Base-by-base conservation (phyloP, 106 monocot species). In the Narthecium ossifragum region DNA sequence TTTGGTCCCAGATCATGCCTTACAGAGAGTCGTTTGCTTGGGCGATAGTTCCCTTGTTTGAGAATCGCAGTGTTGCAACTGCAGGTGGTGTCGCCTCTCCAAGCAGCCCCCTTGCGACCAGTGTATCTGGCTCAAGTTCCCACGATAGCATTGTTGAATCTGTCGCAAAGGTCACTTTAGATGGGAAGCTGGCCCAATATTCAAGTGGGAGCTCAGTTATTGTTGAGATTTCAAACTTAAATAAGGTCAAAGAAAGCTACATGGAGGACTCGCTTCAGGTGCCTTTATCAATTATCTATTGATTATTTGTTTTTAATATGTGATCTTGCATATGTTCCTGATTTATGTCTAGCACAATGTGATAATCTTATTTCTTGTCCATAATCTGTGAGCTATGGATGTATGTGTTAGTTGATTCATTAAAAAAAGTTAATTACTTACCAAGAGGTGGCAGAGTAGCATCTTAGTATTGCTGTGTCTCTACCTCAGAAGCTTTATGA, bases 221-320 rank as follows among this genome's bases (percentile, higher is more conserved):
- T 63, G 81, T 98, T 24, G 96, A 98, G 83, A 82, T 98, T 73
- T 90, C 96, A 64, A 98, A 81, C 53, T 69, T 98, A 66, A 90
- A 91, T 67, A 86, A 81, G 68, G 96, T 98, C 46, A 98, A 98
- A 72, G 96, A 98, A 64, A 79, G 79, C 53, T 98, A 98, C 41
- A 87, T 74, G 5, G 96, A 98, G 69, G 96, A 98, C 17, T 79
- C 87, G 21, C 81, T 98, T 84, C 90, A 90, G 91, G 96, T 98
- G 52, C 39, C 9, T 20, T 27, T 45, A 10, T 46, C 18, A 21
- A 26, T 12, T 10, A n/a, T n/a, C n/a, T 4, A 40, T 15, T 28
- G 25, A 60, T 45, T 59, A 33, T 32, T 14, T 51, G 15, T 51
- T 21, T 57, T 47, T 31, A 31, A 11, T 41, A n/a, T n/a, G n/a